These are phyloP conservation scores for Fragilaria radians DNA, from an alignment of 108 stramenopile species.

Conservation along the genomic window DNA sequence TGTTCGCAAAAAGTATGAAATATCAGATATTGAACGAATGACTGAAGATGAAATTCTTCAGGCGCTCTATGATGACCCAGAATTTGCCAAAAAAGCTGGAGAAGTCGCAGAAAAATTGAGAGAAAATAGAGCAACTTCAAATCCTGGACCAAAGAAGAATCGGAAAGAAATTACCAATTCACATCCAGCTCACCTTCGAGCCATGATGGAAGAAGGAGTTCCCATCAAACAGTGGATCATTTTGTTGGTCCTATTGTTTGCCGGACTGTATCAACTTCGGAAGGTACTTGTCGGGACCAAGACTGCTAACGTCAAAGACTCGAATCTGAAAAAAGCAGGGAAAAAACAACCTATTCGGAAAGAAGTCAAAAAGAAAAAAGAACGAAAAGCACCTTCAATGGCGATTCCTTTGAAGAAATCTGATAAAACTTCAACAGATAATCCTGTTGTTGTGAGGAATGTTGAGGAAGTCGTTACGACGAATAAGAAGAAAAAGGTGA, in stretches of 20 bases:
- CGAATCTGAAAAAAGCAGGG: not conserved
- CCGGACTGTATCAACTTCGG: slow-evolving; percentile 19
- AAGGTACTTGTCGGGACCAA: slow-evolving; percentile 11
- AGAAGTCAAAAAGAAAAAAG: not conserved
- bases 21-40: slow-evolving; percentile 30
- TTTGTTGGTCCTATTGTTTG: slow-evolving; percentile 20
- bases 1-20: slow-evolving; percentile 16
- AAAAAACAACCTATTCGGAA: not conserved
- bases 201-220: slow-evolving; percentile 23
- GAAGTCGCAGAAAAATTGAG: slow-evolving; percentile 9
- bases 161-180: not conserved
- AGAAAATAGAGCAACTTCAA: not conserved
- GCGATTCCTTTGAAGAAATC: not conserved
- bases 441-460: too few relatives aligned
- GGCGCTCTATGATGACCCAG: slow-evolving; percentile 34
- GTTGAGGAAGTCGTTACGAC: not conserved
- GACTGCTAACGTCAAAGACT: not conserved
- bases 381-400: not conserved
- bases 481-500: not conserved
- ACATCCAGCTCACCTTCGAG: slow-evolving; percentile 16
- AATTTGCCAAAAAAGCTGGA: slow-evolving; percentile 19
- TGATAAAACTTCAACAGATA: too few relatives aligned
- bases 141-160: not conserved
- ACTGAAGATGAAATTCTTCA: slow-evolving; percentile 23
- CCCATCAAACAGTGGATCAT: slow-evolving; percentile 38